Evolutionary conservation across 1,284 basidiomycete genomes (phyloP), one percentile per base, ranked within the genome.

Genomic region (Earliella scabrosa): DNA sequence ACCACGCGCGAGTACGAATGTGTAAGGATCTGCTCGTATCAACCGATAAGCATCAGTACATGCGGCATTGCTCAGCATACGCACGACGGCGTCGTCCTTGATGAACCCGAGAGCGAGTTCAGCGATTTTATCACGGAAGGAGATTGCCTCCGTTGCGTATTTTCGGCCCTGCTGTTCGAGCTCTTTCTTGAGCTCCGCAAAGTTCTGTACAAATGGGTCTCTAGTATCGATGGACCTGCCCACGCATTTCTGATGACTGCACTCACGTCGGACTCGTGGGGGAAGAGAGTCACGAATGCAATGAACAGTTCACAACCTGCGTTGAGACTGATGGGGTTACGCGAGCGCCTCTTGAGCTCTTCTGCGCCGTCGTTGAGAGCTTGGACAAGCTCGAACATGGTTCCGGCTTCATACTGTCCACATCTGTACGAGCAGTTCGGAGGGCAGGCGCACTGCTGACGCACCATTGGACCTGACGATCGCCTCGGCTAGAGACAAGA

Each of bases 1-100:
- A 99, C 97, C 24, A 98, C 96, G 64, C 97, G 82, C 40, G 97
- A 99, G 76, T 95, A 94, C 21, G 92, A 93, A 75, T 98, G 97
- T 3, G 95, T 98, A 57, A 98, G 82, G 68, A 98, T 95, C 93
- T 95, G 71, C 32, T 48, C 57, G 49, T 52, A 59, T 57, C 57
- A 40, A 40, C 36, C 45, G 57, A 62, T 62, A 53, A 62, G 60
- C 58, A 52, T 48, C 34, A 27, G 35, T 38, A 40, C 46, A 36
- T 43, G 29, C 40, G 39, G 36, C 50, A 43, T 34, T 49, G 54
- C 44, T 11, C 56, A 48, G 51, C 21, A 29, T 29, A 54, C 60
- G 51, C 71, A 93, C 94, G 63, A 96, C 90, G 32, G 91, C 92
- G 69, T 95, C 94, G 68, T 98, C 97, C 70, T 93, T 90, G 70